A percentile compares a stretch with the other conserved stretches of the same genome.
Conservation (phyloP, 352 stramenopile genomes). For the Phytopythium oedochilum region DNA sequence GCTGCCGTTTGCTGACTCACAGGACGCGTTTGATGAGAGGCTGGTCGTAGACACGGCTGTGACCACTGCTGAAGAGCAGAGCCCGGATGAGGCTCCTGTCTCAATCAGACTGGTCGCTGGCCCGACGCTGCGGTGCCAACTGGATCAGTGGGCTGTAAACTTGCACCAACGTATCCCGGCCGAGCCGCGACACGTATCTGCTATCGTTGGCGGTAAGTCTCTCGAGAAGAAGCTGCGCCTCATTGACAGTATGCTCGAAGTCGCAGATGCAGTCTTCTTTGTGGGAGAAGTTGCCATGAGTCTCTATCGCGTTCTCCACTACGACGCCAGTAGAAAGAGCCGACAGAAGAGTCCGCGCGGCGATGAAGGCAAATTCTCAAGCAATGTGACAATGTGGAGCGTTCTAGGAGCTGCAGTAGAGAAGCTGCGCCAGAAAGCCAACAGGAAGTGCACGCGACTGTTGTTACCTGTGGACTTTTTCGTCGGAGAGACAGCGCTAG, state of each 20-base stretch:
- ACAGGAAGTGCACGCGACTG: conserved; percentile 44
- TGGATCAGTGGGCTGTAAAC: conserved; percentile 22
- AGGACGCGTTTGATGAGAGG: neutral
- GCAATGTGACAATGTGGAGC: conserved; percentile 17
- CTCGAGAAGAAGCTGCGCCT: conserved; percentile 56
- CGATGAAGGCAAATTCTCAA: neutral
- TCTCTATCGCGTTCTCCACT: conserved; percentile 43
- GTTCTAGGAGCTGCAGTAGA: conserved; percentile 40
- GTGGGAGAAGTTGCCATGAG: conserved; percentile 54
- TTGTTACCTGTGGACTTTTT: conserved; percentile 60
- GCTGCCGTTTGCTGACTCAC: neutral
- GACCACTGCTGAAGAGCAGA: neutral
- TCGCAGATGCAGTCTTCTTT: conserved; percentile 56
- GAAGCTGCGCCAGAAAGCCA: conserved; percentile 59
- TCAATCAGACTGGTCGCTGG: conserved; percentile 11
- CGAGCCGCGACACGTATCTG: conserved; percentile 12
- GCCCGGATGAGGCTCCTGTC: neutral
- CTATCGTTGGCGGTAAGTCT: conserved; percentile 47
- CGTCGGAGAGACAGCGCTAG: conserved; percentile 44
- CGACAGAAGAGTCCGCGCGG: neutral
- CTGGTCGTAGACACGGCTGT: no score
- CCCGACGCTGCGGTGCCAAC: conserved; percentile 14
- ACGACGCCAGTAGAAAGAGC: conserved; percentile 11
- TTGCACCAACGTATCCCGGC: conserved; percentile 16
- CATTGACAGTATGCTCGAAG: conserved; percentile 60